phyloP scores from a whole-genome alignment of 345 rosid species.

The Eucalyptus brandiana region DNA sequence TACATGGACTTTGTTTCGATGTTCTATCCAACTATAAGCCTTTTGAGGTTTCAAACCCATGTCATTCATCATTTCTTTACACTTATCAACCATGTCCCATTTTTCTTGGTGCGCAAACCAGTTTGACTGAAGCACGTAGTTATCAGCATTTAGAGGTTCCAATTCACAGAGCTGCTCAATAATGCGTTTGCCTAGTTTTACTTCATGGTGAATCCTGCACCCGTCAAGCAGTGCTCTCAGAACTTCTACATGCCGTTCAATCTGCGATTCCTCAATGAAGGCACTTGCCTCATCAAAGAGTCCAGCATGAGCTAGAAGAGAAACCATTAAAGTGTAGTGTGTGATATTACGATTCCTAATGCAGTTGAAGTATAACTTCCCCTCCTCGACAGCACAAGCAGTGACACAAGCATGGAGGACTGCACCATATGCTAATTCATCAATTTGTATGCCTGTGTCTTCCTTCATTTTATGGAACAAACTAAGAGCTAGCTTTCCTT shows the following conservation, averaged over 20 bases:
- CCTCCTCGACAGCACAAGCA: slow-evolving; percentile 25
- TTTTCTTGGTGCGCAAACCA: slow-evolving; percentile 16
- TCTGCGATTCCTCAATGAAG: slow-evolving; percentile 19
- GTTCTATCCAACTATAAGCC: slow-evolving; percentile 48
- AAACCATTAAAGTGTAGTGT: slow-evolving; percentile 26
- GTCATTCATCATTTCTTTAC: slow-evolving; percentile 13
- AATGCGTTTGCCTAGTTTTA: slow-evolving; percentile 13
- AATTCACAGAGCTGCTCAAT: slow-evolving; percentile 28
- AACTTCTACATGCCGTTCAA: slow-evolving; percentile 16
- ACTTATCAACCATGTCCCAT: slow-evolving; percentile 21
- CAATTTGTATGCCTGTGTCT: slow-evolving; percentile 7
- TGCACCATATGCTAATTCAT: slow-evolving; percentile 17
- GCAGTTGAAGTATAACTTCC: slow-evolving; percentile 19
- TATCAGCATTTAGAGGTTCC: slow-evolving; percentile 41
- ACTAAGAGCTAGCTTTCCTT: slow-evolving; percentile 25
- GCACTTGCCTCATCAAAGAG: slow-evolving; percentile 24
- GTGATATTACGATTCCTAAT: slow-evolving; percentile 16
- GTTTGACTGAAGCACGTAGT: slow-evolving; percentile 29
- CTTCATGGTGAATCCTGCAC: slow-evolving; percentile 28
- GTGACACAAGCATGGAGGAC: slow-evolving; percentile 35
- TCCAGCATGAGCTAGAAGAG: slow-evolving; percentile 27
- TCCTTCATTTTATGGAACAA: slow-evolving; percentile 21
- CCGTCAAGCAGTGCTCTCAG: slow-evolving; percentile 33
- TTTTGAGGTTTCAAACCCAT: slow-evolving; percentile 35
- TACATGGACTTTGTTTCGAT: slow-evolving; percentile 32